Evolutionary conservation across 1,284 basidiomycete genomes (phyloP).

Genomic region (Puccinia brachypodii): DNA sequence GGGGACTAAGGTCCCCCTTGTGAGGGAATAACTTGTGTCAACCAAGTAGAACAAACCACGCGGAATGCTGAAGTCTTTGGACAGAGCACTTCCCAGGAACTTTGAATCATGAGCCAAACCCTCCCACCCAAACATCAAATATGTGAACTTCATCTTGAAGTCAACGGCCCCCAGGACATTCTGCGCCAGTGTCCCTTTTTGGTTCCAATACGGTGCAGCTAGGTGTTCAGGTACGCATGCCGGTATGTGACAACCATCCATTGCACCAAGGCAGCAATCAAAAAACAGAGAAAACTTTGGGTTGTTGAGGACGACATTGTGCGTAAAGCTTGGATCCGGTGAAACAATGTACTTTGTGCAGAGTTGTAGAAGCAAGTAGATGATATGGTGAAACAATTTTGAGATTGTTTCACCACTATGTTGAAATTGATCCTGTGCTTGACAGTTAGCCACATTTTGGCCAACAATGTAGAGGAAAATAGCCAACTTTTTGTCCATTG

Average conservation of each 20-base stretch:
- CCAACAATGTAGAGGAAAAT: slow-evolving; percentile 9
- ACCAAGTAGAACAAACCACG: slow-evolving; percentile 58
- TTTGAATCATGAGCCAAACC: slow-evolving; percentile 57
- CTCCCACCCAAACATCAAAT: slow-evolving; percentile 58
- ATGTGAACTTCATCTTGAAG: slow-evolving; percentile 57
- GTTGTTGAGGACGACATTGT: slow-evolving; percentile 51
- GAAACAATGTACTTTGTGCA: slow-evolving; percentile 34
- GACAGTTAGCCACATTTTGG: slow-evolving; percentile 5
- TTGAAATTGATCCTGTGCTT: slow-evolving; percentile 4
- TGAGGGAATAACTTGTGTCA: slow-evolving; percentile 59
- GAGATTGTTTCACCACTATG: slow-evolving; percentile 1
- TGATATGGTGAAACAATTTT: background rate
- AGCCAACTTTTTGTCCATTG: background rate
- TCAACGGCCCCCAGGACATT: slow-evolving; percentile 57
- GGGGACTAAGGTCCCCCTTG: slow-evolving; percentile 55
- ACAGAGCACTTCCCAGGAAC: slow-evolving; percentile 54
- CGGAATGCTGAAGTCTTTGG: slow-evolving; percentile 56
- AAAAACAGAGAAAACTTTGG: slow-evolving; percentile 59
- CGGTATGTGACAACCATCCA: slow-evolving; percentile 60
- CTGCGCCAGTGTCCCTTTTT: slow-evolving; percentile 58
- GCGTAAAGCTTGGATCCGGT: background rate
- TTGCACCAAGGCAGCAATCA: slow-evolving; percentile 57
- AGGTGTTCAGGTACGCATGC: slow-evolving; percentile 53
- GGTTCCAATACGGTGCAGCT: slow-evolving; percentile 54
- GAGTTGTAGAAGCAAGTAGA: background rate